Evolutionary conservation across 108 stramenopile genomes (phyloP).

Genomic region (Discostella pseudostelligera): DNA sequence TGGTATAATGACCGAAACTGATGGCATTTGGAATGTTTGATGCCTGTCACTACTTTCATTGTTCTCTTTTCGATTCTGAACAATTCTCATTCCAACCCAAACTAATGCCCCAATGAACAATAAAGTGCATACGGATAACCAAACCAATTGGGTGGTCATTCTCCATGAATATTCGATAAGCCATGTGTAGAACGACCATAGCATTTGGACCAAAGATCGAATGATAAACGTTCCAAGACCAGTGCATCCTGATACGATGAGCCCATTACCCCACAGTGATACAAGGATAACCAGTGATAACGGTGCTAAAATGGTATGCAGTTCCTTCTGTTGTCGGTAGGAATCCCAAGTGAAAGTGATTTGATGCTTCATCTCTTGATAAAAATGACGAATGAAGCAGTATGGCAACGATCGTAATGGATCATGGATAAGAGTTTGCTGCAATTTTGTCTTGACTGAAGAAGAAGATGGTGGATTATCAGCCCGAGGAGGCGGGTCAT

Average conservation of each 20-base stretch:
- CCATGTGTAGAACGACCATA: background rate
- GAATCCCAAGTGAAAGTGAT: slow-evolving; percentile 7
- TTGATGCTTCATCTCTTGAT: slow-evolving; percentile 9
- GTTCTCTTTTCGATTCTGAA: background rate
- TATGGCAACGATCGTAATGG: slow-evolving; percentile 27
- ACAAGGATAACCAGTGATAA: slow-evolving; percentile 15
- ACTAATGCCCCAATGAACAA: background rate
- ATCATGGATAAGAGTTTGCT: slow-evolving; percentile 25
- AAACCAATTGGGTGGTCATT: background rate
- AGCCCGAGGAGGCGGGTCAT: background rate
- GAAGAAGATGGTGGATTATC: background rate
- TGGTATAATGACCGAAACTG: slow-evolving; percentile 15
- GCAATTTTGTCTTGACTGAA: slow-evolving; percentile 15
- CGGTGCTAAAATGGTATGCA: slow-evolving; percentile 4
- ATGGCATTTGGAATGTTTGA: background rate
- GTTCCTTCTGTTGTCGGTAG: slow-evolving; percentile 6
- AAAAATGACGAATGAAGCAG: slow-evolving; percentile 27
- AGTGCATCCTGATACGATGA: background rate
- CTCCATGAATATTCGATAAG: background rate
- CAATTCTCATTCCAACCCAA: background rate
- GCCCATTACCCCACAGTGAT: background rate
- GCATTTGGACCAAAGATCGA: background rate
- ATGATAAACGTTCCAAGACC: background rate
- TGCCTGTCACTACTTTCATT: background rate
- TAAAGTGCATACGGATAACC: background rate